phyloP scores from a whole-genome alignment of 805 yeast species.

The Candida insectorum region DNA sequence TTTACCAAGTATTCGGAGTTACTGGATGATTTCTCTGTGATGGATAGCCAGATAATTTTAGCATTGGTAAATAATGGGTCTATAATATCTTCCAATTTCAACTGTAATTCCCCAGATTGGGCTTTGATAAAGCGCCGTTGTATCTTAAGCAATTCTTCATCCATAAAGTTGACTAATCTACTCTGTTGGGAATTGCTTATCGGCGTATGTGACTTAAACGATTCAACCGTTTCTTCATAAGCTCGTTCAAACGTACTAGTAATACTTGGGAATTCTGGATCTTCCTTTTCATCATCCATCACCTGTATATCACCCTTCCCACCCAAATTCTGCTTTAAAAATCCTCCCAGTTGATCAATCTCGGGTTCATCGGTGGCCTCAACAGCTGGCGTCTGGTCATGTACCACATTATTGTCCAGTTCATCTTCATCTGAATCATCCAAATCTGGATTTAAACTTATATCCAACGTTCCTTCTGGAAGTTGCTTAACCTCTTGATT shows the following conservation, averaged over 20 bases:
- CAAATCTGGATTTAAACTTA: conserved; percentile 40
- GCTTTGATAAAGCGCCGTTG: conserved; percentile 35
- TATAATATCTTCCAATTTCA: conserved; percentile 23
- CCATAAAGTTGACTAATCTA: conserved; percentile 31
- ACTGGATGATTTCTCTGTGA: conserved; percentile 23
- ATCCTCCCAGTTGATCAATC: background rate
- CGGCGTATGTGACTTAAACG: conserved; percentile 4
- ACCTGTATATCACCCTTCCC: too few species aligned
- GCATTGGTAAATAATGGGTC: conserved; percentile 22
- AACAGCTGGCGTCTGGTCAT: background rate
- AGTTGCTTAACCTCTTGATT: conserved; percentile 28
- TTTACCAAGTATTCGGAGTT: conserved; percentile 35
- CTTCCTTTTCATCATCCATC: conserved; percentile 1
- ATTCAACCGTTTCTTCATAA: conserved; percentile 11
- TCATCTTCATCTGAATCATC: conserved; percentile 22
- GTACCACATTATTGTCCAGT: background rate
- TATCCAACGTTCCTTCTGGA: conserved; percentile 23
- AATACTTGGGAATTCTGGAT: conserved; percentile 9
- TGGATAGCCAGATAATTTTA: conserved; percentile 32
- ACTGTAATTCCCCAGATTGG: conserved; percentile 26
- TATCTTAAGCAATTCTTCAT: conserved; percentile 30
- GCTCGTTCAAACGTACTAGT: conserved; percentile 31
- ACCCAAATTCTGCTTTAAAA: too few species aligned
- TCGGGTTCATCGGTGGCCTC: background rate
- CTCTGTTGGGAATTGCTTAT: conserved; percentile 30